Evolutionary conservation across 352 stramenopile genomes (phyloP).

Genomic region (Phytophthora pseudosyringae): DNA sequence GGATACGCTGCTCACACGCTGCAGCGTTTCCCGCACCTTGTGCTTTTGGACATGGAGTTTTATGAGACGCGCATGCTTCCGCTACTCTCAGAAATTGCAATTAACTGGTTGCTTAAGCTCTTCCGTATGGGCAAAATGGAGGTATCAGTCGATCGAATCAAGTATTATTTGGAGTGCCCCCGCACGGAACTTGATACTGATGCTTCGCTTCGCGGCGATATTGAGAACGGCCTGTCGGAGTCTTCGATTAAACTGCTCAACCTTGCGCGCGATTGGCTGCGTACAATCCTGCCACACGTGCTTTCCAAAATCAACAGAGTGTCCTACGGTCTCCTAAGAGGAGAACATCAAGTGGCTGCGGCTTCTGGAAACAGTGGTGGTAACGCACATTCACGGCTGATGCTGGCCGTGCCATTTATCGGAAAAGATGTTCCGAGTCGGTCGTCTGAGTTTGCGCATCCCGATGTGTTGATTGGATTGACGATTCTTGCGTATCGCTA

Average conservation of each 20-base stretch:
- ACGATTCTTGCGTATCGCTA: slow-evolving; percentile 93
- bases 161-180: slow-evolving; percentile 74
- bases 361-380: slow-evolving; percentile 61
- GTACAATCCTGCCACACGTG: slow-evolving; percentile 98
- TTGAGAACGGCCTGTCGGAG: slow-evolving; percentile 76
- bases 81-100: slow-evolving; percentile 90
- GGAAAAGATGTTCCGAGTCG: slow-evolving; percentile 99
- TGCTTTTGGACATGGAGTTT: slow-evolving; percentile 97
- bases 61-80: slow-evolving; percentile 95
- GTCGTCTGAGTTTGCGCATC: slow-evolving; percentile 99
- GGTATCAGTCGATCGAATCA: slow-evolving; percentile 75
- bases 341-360: slow-evolving; percentile 60
- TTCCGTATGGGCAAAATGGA: slow-evolving; percentile 96
- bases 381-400: slow-evolving; percentile 95
- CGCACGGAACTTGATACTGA: slow-evolving; percentile 70
- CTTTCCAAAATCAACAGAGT: slow-evolving; percentile 99
- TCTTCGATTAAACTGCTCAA: slow-evolving; percentile 98
- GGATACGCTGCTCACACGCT: slow-evolving; percentile 94
- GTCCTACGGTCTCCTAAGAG: slow-evolving; percentile 96
- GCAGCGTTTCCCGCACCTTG: slow-evolving; percentile 97
- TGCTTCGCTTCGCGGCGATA: slow-evolving; percentile 77
- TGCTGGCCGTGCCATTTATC: slow-evolving; percentile 99
- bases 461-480: slow-evolving; percentile 95
- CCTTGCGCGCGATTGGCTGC: slow-evolving; percentile 96
- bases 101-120: slow-evolving; percentile 86